Evolutionary conservation across 2,329 filamentous ascomycete species (phyloP), one percentile per base, ranked within the genome.

Genomic region (Pestalotiopsis sp.): DNA sequence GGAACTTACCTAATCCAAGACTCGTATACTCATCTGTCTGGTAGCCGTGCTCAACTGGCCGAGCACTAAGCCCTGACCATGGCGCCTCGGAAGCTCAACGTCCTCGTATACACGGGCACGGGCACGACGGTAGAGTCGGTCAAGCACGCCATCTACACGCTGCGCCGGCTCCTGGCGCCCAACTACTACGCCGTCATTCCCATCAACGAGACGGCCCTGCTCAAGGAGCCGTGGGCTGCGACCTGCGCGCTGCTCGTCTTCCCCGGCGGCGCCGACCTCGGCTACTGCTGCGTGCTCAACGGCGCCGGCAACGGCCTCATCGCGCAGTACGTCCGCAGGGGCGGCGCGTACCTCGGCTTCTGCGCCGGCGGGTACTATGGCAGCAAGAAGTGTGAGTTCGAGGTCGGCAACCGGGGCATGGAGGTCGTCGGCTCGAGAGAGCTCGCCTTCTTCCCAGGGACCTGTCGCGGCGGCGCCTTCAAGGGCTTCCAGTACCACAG

Each of bases 301-400:
- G 96, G 96, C 45, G 86, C 90, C 66, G 96, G 95, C 1, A 99
- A 98, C 79, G 87, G 92, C 45, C 88, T 89, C 72, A 98, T 99
- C 79, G 84, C 87, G 67, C 91, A 95, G 73, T 99, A 92, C 76
- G 93, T 99, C 64, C 92, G 94, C 69, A 87, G 89, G 38, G 96
- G 96, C 36, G 96, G 96, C 17, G 85, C 88, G 0, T 99, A 96
- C 77, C 86, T 99, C 2, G 96, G 96, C 0, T 91, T 99, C 75
- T 99, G 96, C 78, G 96, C 96, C 2, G 96, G 96, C 4, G 96
- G 92, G 12, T 99, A 99, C 81, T 99, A 97, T 75, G 96, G 92
- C 25, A 90, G 87, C 72, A 84, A 86, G 52, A 87, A 86, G 71
- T 98, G 95, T 77, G 96, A 99, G 79, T 99, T 98, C 72, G 95